Conservation (phyloP, 805 yeast genomes). For the Lipomyces orientalis region DNA sequence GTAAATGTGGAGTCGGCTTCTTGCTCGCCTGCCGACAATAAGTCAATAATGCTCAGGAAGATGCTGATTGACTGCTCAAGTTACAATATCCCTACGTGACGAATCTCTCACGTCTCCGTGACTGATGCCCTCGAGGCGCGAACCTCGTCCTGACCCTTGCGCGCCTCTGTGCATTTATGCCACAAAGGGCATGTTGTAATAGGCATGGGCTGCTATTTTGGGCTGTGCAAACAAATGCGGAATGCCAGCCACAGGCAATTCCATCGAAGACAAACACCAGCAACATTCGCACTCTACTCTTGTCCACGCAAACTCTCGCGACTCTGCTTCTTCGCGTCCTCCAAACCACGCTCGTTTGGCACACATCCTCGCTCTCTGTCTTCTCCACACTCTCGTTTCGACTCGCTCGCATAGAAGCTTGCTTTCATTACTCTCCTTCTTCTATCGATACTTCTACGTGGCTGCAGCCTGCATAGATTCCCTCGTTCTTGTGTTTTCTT, state of each 20-base stretch:
- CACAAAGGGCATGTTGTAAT: neutral
- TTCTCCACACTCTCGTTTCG: neutral
- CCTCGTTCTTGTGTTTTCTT: neutral
- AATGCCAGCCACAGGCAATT: neutral
- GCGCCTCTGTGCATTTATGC: conserved; percentile 11
- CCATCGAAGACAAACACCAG: neutral
- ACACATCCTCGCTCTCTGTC: neutral
- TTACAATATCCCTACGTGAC: too few species aligned
- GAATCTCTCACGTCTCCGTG: too few species aligned
- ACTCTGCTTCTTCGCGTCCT: neutral
- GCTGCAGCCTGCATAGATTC: neutral
- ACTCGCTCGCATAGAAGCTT: neutral
- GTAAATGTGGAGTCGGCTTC: too few species aligned
- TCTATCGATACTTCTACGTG: neutral
- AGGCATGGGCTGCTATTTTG: neutral
- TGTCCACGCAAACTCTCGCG: conserved; percentile 1
- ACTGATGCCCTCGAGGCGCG: too few species aligned
- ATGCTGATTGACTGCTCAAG: too few species aligned
- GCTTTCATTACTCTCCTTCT: neutral
- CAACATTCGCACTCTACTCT: neutral
- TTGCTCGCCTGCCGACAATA: too few species aligned
- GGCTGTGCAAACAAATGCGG: neutral
- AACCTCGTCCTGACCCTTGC: too few species aligned
- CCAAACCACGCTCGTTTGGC: neutral
- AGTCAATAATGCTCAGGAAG: too few species aligned